phyloP scores from a whole-genome alignment of 2,329 filamentous ascomycete genomes.

The Pyrenochaeta sp. region DNA sequence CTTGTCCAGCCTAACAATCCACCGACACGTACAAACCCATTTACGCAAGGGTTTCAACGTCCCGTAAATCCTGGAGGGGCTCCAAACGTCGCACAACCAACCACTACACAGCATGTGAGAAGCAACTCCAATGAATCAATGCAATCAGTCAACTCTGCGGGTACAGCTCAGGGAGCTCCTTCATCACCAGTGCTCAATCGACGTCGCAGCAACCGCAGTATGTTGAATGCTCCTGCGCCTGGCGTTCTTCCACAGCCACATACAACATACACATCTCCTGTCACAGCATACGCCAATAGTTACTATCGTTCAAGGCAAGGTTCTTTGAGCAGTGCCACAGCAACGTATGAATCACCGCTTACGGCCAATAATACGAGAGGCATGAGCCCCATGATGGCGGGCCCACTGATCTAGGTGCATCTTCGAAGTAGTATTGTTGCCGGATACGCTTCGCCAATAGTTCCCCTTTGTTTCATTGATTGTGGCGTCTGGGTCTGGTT shows the following conservation, averaged over 20 bases:
- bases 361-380: constrained; percentile 33
- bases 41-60: constrained; percentile 42
- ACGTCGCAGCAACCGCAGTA: constrained; percentile 48
- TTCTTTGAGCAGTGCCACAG: constrained; percentile 23
- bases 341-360: constrained; percentile 38
- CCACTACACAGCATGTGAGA: constrained; percentile 33
- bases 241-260: constrained; percentile 34
- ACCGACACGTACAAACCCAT: constrained; percentile 47
- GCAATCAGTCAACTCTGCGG: constrained; percentile 39
- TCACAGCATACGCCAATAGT: constrained; percentile 35
- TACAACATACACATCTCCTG: constrained; percentile 31
- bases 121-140: constrained; percentile 46
- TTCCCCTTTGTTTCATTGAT: neutral
- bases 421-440: no score
- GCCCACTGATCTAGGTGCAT: constrained; percentile 37
- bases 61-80: constrained; percentile 32
- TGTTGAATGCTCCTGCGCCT: constrained; percentile 33
- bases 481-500: constrained; percentile 5
- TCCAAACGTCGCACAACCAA: constrained; percentile 16
- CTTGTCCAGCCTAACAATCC: constrained; percentile 38
- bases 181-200: constrained; percentile 41
- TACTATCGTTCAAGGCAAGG: constrained; percentile 42
- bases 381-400: constrained; percentile 43
- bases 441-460: neutral
- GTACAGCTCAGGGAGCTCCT: constrained; percentile 34